Percentiles rank a stretch among this genome's conserved stretches.
Evolutionary conservation across 78 protist genomes (phyloP).

Genomic region (Creolimax fragrantissima): DNA sequence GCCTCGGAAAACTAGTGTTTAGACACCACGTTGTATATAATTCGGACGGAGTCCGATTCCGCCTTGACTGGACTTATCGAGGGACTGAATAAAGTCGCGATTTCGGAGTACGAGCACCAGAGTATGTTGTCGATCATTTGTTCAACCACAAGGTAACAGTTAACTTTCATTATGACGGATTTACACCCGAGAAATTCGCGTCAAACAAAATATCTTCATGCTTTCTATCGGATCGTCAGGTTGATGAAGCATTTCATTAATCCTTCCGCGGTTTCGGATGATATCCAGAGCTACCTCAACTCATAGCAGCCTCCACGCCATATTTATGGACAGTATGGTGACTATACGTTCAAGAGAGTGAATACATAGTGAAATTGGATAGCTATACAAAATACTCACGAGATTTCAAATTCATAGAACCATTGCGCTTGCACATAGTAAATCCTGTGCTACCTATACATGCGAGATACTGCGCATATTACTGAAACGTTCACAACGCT

Average conservation of each 20-base stretch:
- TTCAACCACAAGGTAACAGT: conserved; percentile 19
- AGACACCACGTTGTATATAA: conserved; percentile 23
- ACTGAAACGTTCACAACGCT: too few species aligned
- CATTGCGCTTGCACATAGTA: neutral
- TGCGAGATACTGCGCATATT: neutral
- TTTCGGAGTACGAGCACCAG: neutral
- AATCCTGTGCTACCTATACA: neutral
- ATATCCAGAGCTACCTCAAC: conserved; percentile 55
- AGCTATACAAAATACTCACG: too few species aligned
- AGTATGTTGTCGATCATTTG: conserved; percentile 27
- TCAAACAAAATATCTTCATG: too few species aligned
- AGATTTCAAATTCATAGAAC: neutral
- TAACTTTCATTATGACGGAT: conserved; percentile 63
- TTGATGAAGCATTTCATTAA: conserved; percentile 51
- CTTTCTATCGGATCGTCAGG: conserved; percentile 51
- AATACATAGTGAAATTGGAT: neutral
- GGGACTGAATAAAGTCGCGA: neutral
- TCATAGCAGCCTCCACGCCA: neutral
- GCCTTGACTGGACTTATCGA: conserved; percentile 45
- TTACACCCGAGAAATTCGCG: too few species aligned
- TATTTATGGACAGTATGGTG: neutral
- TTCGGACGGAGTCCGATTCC: conserved; percentile 47
- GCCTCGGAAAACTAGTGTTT: conserved; percentile 21
- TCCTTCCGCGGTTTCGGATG: conserved; percentile 71
- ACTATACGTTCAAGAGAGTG: neutral